Evolutionary conservation across 192 early-diverging fungal species (phyloP), one percentile per base, ranked within the genome.

Genomic region (Lunasporangiospora selenospora): DNA sequence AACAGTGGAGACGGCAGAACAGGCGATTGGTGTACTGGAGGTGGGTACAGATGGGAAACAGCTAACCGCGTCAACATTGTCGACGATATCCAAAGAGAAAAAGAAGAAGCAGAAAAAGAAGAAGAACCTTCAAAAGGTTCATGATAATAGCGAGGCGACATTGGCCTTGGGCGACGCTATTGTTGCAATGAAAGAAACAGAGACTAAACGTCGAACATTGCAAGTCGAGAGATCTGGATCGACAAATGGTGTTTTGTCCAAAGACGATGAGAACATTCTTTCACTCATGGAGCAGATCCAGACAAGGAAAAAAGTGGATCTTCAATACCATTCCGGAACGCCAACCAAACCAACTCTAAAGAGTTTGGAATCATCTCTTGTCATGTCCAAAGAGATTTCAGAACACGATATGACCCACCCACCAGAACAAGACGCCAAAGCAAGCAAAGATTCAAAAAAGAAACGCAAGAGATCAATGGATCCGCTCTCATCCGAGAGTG

Each of bases 241-340:
- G 23, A 39, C 3, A 21, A n/a, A 33, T 7, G 27, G n/a, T n/a
- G n/a, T n/a, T n/a, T n/a, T n/a, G n/a, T n/a, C n/a, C n/a, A n/a
- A 56, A 16, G 43, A 33, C 5, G 33, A 21, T 10, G 13, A 57
- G 24, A 42, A 49, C 7, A 52, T 62, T 18, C 43, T 55, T 2
- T 15, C 41, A 12, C 43, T 73, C 13, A 58, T 73, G 23, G 40
- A 63, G 29, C 36, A 31, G 31, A 62, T 73, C 41, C 48, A 59
- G 21, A 42, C 58, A 1, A 53, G 69, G 9, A 52, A 48, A 16
- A 62, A 52, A 23, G 18, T 73, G 10, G 69, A 63, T 46, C 40
- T n/a, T 62, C 11, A 18, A 48, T 6, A 48, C 24, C 2, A 57
- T 58, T 30, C 24, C 59, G 2, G 16, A 16, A 31, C 39, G 33